These are phyloP conservation scores for Penicillium carneum DNA, from an alignment of 2,329 filamentous ascomycete genomes.

Conservation along the genomic window DNA sequence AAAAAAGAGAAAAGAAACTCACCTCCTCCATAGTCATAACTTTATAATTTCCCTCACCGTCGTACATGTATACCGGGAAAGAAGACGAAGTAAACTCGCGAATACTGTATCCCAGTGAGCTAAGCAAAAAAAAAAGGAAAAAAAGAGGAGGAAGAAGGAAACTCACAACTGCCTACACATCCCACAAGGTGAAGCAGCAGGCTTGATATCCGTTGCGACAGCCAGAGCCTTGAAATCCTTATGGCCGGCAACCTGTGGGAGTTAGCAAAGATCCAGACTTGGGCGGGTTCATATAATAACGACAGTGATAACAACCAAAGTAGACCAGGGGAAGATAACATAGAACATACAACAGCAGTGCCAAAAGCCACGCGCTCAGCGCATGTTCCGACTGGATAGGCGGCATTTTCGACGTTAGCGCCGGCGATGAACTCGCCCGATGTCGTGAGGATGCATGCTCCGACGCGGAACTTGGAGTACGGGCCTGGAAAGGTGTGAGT, in stretches of 20 bases:
- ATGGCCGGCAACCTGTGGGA: conserved; percentile 52
- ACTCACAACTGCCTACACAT: conserved; percentile 91
- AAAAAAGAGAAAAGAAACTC: conserved; percentile 21
- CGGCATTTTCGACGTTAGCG: conserved; percentile 90
- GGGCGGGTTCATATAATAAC: neutral
- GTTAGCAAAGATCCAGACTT: neutral
- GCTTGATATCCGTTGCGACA: conserved; percentile 79
- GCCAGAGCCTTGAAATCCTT: conserved; percentile 77
- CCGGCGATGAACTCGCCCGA: conserved; percentile 69
- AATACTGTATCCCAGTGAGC: conserved; percentile 57
- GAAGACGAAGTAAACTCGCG: conserved; percentile 75
- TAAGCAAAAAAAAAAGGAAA: conserved; percentile 11
- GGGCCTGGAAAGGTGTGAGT: conserved; percentile 60
- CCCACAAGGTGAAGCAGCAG: conserved; percentile 78
- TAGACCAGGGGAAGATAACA: neutral
- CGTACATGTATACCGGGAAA: conserved; percentile 90
- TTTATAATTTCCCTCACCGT: conserved; percentile 72
- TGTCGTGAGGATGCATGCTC: conserved; percentile 74
- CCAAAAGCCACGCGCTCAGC: conserved; percentile 90
- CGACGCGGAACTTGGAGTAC: conserved; percentile 91
- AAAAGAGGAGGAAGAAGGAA: neutral
- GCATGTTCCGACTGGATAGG: conserved; percentile 93
- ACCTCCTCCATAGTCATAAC: conserved; percentile 52
- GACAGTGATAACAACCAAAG: neutral
- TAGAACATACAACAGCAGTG: conserved; percentile 69